Evolutionary conservation across 345 rosid genomes (phyloP), one percentile per base, ranked within the genome.

Genomic region (Citrus inodora): DNA sequence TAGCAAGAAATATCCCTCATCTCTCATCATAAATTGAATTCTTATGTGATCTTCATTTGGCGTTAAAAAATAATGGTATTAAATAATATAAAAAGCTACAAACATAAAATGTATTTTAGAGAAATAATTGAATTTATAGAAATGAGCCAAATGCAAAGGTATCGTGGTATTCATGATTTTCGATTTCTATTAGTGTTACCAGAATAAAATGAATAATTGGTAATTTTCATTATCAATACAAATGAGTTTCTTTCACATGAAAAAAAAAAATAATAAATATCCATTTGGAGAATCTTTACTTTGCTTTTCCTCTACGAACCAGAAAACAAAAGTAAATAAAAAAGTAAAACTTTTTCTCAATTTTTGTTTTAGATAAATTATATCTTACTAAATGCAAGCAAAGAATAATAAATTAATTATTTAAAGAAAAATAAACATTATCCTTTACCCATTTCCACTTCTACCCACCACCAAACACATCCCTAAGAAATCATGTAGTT

Each of bases 221-320:
- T 16, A 17, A 16, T 53, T 53, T 53, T 53, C 58, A 53, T 19
- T 22, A 17, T 4, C 21, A 16, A 53, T 53, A 17, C 2, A 17
- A 53, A 53, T 53, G 58, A 46, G 17, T 46, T 46, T 11, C 0
- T 16, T 53, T 53, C 11, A 60, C 30, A 60, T 1, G 0, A 9
- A 60, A 60, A 60, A 10, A 7, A 60, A 60, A 6, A 2, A 9
- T n/a, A 35, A 40, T 27, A 62, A 17, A 42, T 56, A n/a, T 22
- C 22, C 11, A 22, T 28, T 72, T 75, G 53, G 73, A 27, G 79
- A 78, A 78, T 74, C 74, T 74, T 13, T 55, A 30, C 76, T 62
- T 82, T 78, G 78, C 84, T 82, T 78, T 78, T 53, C 78, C 56
- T 78, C 68, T 62, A 74, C 60, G 81, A 51, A 78, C 84, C 79